Evolutionary conservation across 2,329 filamentous ascomycete genomes (phyloP).

Genomic region (Thelonectria olida): DNA sequence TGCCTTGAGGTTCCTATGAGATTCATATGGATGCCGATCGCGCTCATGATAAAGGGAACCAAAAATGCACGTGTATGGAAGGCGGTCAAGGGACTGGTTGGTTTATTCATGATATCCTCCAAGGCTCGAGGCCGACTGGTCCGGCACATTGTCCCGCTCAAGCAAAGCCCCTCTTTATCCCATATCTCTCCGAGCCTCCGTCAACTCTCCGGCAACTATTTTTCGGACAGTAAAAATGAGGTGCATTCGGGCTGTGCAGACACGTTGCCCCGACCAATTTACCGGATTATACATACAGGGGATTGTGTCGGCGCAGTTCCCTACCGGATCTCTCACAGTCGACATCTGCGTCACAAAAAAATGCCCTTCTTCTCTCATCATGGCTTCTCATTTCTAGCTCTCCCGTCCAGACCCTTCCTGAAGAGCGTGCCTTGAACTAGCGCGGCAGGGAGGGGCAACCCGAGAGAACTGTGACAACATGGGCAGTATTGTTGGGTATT

Average conservation of each 20-base stretch:
- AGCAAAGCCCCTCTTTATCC: neutral
- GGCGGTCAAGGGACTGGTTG: slow-evolving; percentile 42
- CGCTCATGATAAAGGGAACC: slow-evolving; percentile 12
- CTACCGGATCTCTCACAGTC: no score
- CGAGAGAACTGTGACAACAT: neutral
- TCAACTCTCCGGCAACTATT: neutral
- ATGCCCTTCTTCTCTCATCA: neutral
- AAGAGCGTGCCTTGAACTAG: neutral
- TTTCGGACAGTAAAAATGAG: no score
- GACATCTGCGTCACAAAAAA: no score
- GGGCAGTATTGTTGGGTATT: neutral
- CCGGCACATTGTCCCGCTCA: slow-evolving; percentile 22
- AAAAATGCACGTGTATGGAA: slow-evolving; percentile 38
- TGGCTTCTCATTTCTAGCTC: neutral
- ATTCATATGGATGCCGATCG: slow-evolving; percentile 10
- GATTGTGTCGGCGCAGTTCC: no score
- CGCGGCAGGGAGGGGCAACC: neutral
- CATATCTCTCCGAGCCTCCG: slow-evolving; percentile 14
- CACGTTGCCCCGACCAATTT: no score
- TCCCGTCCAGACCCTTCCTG: neutral
- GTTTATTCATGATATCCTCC: slow-evolving; percentile 8
- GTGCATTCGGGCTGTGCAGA: neutral
- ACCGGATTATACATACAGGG: no score
- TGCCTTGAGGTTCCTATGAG: neutral
- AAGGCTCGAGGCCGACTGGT: slow-evolving; percentile 32